Evolutionary conservation across 2,329 filamentous ascomycete genomes (phyloP).

Genomic region (Talaromyces sp.): DNA sequence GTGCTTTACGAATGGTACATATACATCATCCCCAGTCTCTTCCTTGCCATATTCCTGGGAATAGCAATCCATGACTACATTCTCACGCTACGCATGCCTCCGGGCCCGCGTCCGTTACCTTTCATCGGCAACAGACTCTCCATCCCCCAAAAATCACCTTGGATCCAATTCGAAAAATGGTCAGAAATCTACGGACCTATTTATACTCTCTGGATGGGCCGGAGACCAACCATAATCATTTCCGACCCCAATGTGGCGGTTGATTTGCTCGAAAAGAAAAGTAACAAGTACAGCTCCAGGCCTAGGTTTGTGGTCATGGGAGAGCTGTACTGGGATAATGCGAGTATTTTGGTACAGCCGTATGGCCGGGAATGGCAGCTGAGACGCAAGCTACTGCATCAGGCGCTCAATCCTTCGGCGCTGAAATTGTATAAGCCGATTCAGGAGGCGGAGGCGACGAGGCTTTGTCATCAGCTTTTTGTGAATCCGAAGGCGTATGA

Average conservation of each 20-base stretch:
- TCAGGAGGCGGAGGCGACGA: conserved; percentile 49
- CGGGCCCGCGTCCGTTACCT: conserved; percentile 27
- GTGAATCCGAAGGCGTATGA: conserved; percentile 43
- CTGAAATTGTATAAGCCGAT: conserved; percentile 49
- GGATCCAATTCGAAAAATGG: conserved; percentile 35
- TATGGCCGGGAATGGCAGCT: conserved; percentile 51
- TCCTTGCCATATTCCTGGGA: conserved; percentile 2
- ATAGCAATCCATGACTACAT: conserved; percentile 27
- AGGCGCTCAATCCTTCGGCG: conserved; percentile 49
- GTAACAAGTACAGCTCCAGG: conserved; percentile 38
- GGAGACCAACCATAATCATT: conserved; percentile 35
- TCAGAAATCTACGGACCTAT: conserved; percentile 35
- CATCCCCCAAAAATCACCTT: conserved; percentile 26
- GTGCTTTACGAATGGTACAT: not conserved
- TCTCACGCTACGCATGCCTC: conserved; percentile 30
- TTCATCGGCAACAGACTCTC: conserved; percentile 28
- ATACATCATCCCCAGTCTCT: not conserved
- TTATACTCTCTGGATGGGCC: conserved; percentile 35
- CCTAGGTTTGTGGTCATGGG: conserved; percentile 30
- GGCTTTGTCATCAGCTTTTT: conserved; percentile 45
- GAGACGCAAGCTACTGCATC: conserved; percentile 44
- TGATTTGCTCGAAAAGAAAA: conserved; percentile 40
- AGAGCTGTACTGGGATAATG: conserved; percentile 37
- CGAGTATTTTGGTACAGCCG: conserved; percentile 49
- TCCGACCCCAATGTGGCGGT: conserved; percentile 32